Evolutionary conservation across 192 early-diverging fungal genomes (phyloP).

Genomic region (Backusella circina): DNA sequence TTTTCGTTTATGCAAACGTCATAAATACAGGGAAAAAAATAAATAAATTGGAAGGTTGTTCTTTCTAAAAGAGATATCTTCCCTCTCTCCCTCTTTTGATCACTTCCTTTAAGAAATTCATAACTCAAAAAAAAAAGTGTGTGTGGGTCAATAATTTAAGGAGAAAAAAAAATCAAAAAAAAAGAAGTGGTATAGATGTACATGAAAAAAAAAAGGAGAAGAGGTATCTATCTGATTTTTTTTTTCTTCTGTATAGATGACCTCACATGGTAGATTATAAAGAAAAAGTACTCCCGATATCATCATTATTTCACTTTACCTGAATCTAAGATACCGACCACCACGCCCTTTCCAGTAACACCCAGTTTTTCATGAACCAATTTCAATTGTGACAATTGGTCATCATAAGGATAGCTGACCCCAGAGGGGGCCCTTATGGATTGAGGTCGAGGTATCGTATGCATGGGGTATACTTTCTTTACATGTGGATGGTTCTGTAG

Average conservation of each 20-base stretch:
- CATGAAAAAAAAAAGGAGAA: background rate
- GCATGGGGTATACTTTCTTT: constrained; percentile 26
- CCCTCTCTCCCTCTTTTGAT: background rate
- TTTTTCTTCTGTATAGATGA: background rate
- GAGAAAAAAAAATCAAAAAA: no score
- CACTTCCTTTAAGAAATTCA: background rate
- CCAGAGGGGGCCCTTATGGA: background rate
- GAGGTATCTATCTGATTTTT: background rate
- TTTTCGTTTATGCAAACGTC: background rate
- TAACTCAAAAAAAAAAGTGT: no score
- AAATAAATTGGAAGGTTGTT: background rate
- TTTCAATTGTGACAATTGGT: constrained; percentile 45
- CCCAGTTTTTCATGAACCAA: constrained; percentile 43
- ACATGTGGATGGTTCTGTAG: constrained; percentile 4
- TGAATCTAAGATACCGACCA: constrained; percentile 63
- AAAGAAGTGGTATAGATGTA: background rate
- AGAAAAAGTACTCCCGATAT: background rate
- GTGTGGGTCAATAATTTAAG: background rate
- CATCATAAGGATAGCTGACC: constrained; percentile 9
- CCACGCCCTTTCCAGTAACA: constrained; percentile 57
- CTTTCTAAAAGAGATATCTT: background rate
- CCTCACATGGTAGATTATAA: background rate
- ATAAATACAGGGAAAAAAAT: background rate
- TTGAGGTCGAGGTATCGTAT: constrained; percentile 12
- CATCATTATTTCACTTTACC: constrained; percentile 26